These are phyloP conservation scores for Guadua angustifolia DNA, from an alignment of 176 grass and related monocot genomes.

Conservation along the genomic window DNA sequence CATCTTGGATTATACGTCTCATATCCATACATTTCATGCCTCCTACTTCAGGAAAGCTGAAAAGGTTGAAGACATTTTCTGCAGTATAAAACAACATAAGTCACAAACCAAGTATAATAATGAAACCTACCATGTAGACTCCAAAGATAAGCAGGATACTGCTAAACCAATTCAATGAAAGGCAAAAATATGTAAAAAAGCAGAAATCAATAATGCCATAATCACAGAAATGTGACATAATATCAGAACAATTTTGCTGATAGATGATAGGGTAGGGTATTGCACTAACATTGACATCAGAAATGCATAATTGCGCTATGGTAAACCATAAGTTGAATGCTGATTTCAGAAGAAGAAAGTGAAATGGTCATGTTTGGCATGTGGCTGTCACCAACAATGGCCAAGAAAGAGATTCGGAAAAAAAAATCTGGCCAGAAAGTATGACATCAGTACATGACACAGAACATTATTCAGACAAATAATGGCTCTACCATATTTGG, in stretches of 20 bases:
- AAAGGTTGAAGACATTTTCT: conserved; percentile 95
- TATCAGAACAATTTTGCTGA: conserved; percentile 7
- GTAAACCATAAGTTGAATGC: conserved; percentile 13
- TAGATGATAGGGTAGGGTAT: not conserved
- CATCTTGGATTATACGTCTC: conserved; percentile 69
- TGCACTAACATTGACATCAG: conserved; percentile 4
- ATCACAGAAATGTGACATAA: not conserved
- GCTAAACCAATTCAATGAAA: conserved; percentile 33
- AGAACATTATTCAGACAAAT: not conserved
- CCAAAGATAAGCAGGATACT: conserved; percentile 24
- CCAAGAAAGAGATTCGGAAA: not conserved
- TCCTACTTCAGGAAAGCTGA: conserved; percentile 65
- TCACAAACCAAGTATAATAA: conserved; percentile 31
- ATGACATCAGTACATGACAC: not conserved
- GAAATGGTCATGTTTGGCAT: conserved; percentile 30
- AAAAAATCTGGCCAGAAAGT: not conserved
- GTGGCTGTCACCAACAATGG: not conserved
- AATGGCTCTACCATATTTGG: no score
- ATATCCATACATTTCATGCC: conserved; percentile 75
- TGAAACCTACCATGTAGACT: conserved; percentile 16
- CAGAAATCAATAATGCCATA: conserved; percentile 8
- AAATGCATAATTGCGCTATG: conserved; percentile 1
- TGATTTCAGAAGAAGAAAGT: conserved; percentile 27
- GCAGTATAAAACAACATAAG: conserved; percentile 51
- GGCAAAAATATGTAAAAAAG: conserved; percentile 4